These are phyloP conservation scores for Kluyveromyces nonfermentans DNA, from an alignment of 805 yeast species.

Conservation along the genomic window DNA sequence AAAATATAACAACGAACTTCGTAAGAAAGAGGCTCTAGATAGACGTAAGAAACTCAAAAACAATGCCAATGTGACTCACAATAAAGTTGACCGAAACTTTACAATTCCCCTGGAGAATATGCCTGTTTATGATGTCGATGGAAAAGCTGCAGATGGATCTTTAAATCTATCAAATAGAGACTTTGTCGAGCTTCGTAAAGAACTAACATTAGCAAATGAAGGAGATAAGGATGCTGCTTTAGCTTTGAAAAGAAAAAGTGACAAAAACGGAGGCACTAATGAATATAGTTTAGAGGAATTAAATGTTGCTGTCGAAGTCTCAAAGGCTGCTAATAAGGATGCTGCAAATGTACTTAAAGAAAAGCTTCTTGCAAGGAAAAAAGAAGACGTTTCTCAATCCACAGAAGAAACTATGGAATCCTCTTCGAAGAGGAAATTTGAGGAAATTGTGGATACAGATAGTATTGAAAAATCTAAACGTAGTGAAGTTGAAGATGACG, in stretches of 20 bases:
- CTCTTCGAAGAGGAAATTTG: slow-evolving; percentile 7
- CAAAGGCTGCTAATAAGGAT: slow-evolving; percentile 33
- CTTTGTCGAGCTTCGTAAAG: slow-evolving; percentile 52
- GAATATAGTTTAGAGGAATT: slow-evolving; percentile 24
- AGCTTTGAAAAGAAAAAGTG: slow-evolving; percentile 37
- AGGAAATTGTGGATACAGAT: slow-evolving; percentile 2
- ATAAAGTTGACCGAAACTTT: slow-evolving; percentile 64
- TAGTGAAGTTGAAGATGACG: slow-evolving; percentile 5
- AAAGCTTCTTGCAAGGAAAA: slow-evolving; percentile 25
- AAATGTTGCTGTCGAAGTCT: slow-evolving; percentile 25
- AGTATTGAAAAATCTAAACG: slow-evolving; percentile 17
- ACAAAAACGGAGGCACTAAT: slow-evolving; percentile 17
- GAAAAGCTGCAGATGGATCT: slow-evolving; percentile 61
- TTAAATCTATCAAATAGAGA: slow-evolving; percentile 59
- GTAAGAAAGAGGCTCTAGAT: slow-evolving; percentile 57
- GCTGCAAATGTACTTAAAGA: slow-evolving; percentile 39
- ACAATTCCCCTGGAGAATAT: slow-evolving; percentile 56
- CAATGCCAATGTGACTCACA: slow-evolving; percentile 54
- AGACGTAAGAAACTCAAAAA: slow-evolving; percentile 43
- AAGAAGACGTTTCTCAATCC: slow-evolving; percentile 21
- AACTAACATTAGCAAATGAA: slow-evolving; percentile 59
- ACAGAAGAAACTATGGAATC: slow-evolving; percentile 7
- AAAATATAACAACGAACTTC: slow-evolving; percentile 57
- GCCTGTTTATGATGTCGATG: slow-evolving; percentile 70
- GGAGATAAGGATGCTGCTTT: slow-evolving; percentile 66